Evolutionary conservation across 768 basidiomycete genomes (phyloP).

Genomic region (Tephrocybe sp.): DNA sequence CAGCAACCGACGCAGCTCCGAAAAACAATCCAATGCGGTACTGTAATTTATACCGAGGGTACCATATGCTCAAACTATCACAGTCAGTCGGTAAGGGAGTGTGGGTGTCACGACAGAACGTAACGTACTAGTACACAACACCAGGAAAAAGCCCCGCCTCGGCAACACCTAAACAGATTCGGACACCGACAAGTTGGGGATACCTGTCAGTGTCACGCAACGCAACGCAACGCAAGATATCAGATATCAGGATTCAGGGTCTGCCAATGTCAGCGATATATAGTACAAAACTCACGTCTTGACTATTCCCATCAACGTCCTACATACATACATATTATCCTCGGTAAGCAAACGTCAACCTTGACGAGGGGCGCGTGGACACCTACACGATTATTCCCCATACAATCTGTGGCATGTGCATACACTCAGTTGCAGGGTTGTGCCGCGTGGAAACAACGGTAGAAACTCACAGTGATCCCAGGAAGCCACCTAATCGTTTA

Average conservation of each 20-base stretch:
- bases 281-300: slow-evolving; percentile 45
- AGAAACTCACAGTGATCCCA: slow-evolving; percentile 50
- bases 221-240: background rate
- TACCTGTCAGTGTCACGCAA: slow-evolving; percentile 38
- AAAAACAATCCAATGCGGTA: slow-evolving; percentile 63
- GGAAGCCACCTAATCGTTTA: slow-evolving; percentile 48
- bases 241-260: too few species aligned
- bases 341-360: background rate
- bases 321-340: slow-evolving; percentile 24
- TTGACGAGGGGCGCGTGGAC: background rate
- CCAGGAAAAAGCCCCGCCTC: slow-evolving; percentile 76
- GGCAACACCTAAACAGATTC: slow-evolving; percentile 58
- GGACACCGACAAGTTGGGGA: slow-evolving; percentile 55
- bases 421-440: background rate
- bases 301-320: slow-evolving; percentile 66
- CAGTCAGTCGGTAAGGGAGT: too few species aligned
- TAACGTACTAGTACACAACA: slow-evolving; percentile 64
- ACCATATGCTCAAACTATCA: slow-evolving; percentile 68
- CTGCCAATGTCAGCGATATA: too few species aligned
- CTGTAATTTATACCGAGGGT: slow-evolving; percentile 60
- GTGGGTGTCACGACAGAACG: background rate
- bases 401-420: slow-evolving; percentile 35
- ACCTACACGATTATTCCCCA: slow-evolving; percentile 67
- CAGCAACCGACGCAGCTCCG: slow-evolving; percentile 60
- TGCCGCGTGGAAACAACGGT: background rate